phyloP scores from a whole-genome alignment of 345 rosid species.

The Euphorbia pulcherrima region DNA sequence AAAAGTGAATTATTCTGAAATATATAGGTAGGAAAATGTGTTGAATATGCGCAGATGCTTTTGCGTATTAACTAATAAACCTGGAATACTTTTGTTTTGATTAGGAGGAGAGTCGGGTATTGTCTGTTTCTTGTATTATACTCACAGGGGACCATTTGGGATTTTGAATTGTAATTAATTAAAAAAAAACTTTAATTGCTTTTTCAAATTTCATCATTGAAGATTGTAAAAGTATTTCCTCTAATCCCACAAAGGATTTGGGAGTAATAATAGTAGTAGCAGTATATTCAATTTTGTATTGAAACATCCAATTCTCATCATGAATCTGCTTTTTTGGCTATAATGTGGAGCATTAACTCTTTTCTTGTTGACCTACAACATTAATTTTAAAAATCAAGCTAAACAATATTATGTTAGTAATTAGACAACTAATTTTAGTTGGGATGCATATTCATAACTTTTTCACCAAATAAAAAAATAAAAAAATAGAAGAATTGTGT shows the following conservation, averaged over 20 bases:
- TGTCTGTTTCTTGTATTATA: conserved; percentile 9
- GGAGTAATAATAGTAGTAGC: too few species aligned
- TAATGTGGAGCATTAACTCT: not conserved
- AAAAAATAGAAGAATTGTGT: too few species aligned
- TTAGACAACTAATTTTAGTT: too few species aligned
- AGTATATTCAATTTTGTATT: not conserved
- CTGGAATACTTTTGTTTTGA: not conserved
- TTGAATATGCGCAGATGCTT: too few species aligned
- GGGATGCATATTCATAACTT: too few species aligned
- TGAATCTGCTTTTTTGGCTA: not conserved
- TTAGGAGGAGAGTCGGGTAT: conserved; percentile 10
- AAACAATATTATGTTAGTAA: too few species aligned
- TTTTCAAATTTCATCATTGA: conserved; percentile 25
- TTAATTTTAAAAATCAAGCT: too few species aligned
- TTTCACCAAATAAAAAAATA: too few species aligned
- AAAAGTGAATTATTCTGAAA: too few species aligned
- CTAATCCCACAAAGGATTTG: not conserved
- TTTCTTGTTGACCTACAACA: not conserved
- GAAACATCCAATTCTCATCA: conserved; percentile 19
- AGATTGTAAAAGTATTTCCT: conserved; percentile 14
- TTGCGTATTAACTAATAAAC: not conserved
- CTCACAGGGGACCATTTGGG: not conserved
- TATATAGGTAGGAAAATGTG: too few species aligned
- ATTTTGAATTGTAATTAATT: not conserved
- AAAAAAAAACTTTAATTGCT: conserved; percentile 6